Percentiles rank a stretch among this genome's conserved stretches.
These are phyloP conservation scores for Jacaranda copaia DNA, from an alignment of 257 asterid species.

Conservation along the genomic window DNA sequence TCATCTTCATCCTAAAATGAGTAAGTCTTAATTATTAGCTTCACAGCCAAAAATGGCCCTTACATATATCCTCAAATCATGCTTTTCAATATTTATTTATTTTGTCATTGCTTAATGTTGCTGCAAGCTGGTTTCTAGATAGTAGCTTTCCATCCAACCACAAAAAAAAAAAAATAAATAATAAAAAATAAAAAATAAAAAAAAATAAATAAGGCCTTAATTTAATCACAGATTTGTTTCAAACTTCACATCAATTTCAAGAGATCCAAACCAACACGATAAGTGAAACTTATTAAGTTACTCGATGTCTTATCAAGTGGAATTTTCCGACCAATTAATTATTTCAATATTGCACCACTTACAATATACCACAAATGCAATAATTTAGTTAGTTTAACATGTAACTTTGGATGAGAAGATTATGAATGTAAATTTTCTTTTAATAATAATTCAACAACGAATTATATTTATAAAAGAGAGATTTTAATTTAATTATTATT, in stretches of 20 bases:
- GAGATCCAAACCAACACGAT: conserved; percentile 30
- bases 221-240: conserved; percentile 3
- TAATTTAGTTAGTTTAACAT: no score
- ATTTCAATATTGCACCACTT: not conserved
- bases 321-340: conserved; percentile 10
- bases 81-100: not conserved
- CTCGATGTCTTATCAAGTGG: conserved; percentile 6
- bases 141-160: not conserved
- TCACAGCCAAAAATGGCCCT: conserved; percentile 10
- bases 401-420: no score
- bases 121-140: conserved; percentile 12
- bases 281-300: not conserved
- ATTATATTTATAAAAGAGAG: no score
- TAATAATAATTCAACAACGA: no score
- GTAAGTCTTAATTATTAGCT: conserved; percentile 6
- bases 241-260: conserved; percentile 28
- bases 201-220: conserved; percentile 21
- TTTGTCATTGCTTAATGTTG: conserved; percentile 33
- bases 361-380: no score
- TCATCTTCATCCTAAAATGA: conserved; percentile 7
- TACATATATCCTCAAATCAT: conserved; percentile 20
- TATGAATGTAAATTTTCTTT: no score
- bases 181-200: conserved; percentile 7
- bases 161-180: conserved; percentile 10
- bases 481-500: no score